These are phyloP conservation scores for Thelonectria blattea DNA, from an alignment of 2,329 filamentous ascomycete species.

Conservation along the genomic window DNA sequence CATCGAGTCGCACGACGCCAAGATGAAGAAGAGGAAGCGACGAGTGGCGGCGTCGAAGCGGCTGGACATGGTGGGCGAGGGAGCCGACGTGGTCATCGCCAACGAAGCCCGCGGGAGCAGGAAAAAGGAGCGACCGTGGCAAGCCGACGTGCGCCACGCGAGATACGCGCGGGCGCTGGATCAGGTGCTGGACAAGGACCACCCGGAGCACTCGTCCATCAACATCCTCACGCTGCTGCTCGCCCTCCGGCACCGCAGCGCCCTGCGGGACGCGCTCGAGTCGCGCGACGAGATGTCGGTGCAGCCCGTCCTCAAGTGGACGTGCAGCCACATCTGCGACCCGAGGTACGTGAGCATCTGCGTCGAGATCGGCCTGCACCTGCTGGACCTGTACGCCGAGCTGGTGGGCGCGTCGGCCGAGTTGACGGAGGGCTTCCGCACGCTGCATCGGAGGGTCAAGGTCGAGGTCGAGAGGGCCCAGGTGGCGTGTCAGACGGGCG, in stretches of 20 bases:
- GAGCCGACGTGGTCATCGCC: conserved; percentile 87
- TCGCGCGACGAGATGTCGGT: conserved; percentile 82
- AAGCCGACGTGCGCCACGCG: conserved; percentile 78
- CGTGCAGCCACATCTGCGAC: conserved; percentile 79
- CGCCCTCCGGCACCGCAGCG: conserved; percentile 85
- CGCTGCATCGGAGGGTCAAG: conserved; percentile 73
- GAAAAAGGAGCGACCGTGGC: conserved; percentile 77
- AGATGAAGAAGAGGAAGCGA: conserved; percentile 72
- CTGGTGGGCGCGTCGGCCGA: conserved; percentile 76
- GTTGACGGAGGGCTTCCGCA: conserved; percentile 73
- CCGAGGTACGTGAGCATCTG: conserved; percentile 81
- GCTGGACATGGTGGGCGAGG: conserved; percentile 85
- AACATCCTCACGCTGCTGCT: conserved; percentile 78
- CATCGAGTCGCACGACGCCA: conserved; percentile 77
- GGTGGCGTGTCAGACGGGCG: conserved; percentile 78
- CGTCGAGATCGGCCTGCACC: conserved; percentile 80
- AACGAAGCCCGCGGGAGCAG: conserved; percentile 60
- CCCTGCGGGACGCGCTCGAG: conserved; percentile 79
- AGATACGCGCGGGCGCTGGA: conserved; percentile 82
- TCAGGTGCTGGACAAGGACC: conserved; percentile 66
- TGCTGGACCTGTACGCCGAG: conserved; percentile 87
- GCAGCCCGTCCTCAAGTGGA: conserved; percentile 83
- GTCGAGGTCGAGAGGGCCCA: conserved; percentile 84
- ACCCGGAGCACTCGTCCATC: conserved; percentile 62
- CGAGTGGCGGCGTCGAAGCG: conserved; percentile 51